Percentiles rank a stretch among this genome's conserved stretches.
phyloP scores from a whole-genome alignment of 345 rosid genomes.

The Anastatica hierochuntica region DNA sequence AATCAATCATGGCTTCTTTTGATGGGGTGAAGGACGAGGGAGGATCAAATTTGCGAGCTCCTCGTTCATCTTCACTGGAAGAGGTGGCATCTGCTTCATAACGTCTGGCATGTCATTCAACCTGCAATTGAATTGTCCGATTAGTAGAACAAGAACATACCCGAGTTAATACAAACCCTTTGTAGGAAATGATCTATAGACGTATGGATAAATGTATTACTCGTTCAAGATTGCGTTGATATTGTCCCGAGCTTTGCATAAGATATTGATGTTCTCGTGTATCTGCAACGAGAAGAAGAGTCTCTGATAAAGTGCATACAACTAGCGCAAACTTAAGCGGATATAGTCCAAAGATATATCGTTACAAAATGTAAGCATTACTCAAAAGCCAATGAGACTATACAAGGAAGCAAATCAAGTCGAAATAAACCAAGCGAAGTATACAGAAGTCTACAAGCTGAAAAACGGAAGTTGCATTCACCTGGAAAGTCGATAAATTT shows the following conservation, averaged over 20 bases:
- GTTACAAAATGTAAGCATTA: too few species aligned
- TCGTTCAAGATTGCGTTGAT: conserved; percentile 59
- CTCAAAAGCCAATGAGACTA: too few species aligned
- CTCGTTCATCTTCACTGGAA: conserved; percentile 69
- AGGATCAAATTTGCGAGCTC: conserved; percentile 61
- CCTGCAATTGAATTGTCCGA: conserved; percentile 35
- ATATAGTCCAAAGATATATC: too few species aligned
- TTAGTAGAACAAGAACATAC: neutral
- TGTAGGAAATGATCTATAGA: conserved; percentile 1
- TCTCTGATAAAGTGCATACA: neutral
- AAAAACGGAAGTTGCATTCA: conserved; percentile 17
- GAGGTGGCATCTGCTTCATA: conserved; percentile 86
- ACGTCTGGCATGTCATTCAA: conserved; percentile 71
- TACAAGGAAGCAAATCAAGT: too few species aligned
- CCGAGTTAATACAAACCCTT: too few species aligned
- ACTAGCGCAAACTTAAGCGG: neutral
- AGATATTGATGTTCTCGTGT: conserved; percentile 51
- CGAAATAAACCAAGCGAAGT: too few species aligned
- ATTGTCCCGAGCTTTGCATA: conserved; percentile 59
- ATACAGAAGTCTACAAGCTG: conserved; percentile 9
- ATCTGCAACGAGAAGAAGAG: conserved; percentile 33
- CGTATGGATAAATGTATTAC: conserved; percentile 28
- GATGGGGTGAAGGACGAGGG: conserved; percentile 41
- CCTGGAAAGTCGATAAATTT: conserved; percentile 68
- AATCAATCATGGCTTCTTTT: conserved; percentile 36